phyloP scores from a whole-genome alignment of 108 stramenopile species.

The Nannochloropsis gaditana region DNA sequence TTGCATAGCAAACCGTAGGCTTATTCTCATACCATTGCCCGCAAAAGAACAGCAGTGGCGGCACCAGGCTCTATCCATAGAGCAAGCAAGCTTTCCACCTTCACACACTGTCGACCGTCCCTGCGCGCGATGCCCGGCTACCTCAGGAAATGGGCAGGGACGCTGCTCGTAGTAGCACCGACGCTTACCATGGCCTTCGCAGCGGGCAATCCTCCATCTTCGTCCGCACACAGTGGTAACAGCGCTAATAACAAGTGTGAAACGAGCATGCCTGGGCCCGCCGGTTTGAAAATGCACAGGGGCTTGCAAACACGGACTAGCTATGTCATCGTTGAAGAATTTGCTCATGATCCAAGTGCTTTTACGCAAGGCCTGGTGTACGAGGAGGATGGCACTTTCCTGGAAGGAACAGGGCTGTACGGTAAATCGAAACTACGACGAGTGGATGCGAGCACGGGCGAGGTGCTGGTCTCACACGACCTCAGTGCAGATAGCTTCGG shows the following conservation, averaged over 20 bases:
- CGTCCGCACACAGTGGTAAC: neutral
- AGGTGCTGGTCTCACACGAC: slow-evolving; percentile 2
- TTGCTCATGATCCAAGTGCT: slow-evolving; percentile 1
- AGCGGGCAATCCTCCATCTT: neutral
- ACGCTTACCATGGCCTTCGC: slow-evolving; percentile 9
- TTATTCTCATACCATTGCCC: too few species aligned
- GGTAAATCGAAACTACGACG: slow-evolving; percentile 43
- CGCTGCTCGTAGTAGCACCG: neutral
- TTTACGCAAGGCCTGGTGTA: slow-evolving; percentile 48
- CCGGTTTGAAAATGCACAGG: neutral
- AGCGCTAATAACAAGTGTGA: neutral
- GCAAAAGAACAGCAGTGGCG: too few species aligned
- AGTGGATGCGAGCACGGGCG: slow-evolving; percentile 40
- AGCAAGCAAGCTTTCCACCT: too few species aligned
- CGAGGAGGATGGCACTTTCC: slow-evolving; percentile 37
- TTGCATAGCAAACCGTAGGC: too few species aligned
- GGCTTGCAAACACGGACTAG: slow-evolving; percentile 11
- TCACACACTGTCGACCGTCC: too few species aligned
- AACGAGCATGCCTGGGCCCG: neutral
- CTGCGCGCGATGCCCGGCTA: neutral
- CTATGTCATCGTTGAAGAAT: neutral
- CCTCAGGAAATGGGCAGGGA: neutral
- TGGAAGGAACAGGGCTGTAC: slow-evolving; percentile 48
- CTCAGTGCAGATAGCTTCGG: slow-evolving; percentile 36
- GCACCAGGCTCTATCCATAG: too few species aligned